These are phyloP conservation scores for Sporothrix schenckii DNA, from an alignment of 2,329 filamentous ascomycete genomes.

Conservation along the genomic window DNA sequence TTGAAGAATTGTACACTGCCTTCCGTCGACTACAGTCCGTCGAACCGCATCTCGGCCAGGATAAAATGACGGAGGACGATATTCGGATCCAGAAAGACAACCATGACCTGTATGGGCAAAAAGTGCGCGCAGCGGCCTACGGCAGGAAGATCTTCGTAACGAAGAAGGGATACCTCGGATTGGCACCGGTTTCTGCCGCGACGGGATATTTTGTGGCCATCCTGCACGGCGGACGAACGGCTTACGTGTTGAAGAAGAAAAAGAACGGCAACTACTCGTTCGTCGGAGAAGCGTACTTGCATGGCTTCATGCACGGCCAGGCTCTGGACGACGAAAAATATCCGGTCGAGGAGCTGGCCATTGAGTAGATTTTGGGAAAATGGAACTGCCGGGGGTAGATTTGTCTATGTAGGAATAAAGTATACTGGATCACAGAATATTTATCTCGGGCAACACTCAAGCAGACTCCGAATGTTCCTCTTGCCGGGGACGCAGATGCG, in stretches of 20 bases:
- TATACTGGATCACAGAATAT: no score
- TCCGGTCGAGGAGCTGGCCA: background rate
- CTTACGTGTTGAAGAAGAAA: constrained; percentile 6
- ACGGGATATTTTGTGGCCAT: constrained; percentile 3
- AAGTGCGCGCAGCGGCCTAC: background rate
- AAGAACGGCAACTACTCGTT: background rate
- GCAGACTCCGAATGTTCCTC: background rate
- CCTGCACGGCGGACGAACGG: background rate
- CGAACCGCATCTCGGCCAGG: background rate
- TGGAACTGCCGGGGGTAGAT: background rate
- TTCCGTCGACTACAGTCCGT: background rate
- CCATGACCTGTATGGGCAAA: background rate
- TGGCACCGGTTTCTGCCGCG: background rate
- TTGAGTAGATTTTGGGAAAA: background rate
- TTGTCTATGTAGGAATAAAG: background rate
- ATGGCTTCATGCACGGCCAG: constrained; percentile 18
- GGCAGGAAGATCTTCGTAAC: background rate
- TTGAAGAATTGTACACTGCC: constrained; percentile 3
- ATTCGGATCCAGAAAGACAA: background rate
- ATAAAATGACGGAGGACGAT: constrained; percentile 3
- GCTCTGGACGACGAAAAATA: background rate
- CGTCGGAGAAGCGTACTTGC: constrained; percentile 8
- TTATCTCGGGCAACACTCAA: background rate
- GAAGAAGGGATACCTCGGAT: background rate
- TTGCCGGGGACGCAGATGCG: background rate